Evolutionary conservation across 768 basidiomycete species (phyloP).

Genomic region (Heimioporus sp.): DNA sequence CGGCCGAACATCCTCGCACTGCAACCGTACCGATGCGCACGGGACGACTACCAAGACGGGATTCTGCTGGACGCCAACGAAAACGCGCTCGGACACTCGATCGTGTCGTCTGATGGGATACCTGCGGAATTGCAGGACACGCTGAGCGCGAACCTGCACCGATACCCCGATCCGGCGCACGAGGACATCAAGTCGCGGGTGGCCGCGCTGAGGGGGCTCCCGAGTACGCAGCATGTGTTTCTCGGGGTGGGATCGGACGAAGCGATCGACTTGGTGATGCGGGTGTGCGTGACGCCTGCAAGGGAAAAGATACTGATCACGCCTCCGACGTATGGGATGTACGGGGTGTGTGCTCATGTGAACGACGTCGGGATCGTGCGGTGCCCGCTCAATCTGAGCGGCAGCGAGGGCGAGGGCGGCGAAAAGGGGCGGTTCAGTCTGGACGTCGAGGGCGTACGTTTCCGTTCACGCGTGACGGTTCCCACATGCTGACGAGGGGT

Average conservation of each 20-base stretch:
- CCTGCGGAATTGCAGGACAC: conserved; percentile 37
- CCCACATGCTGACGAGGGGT: background rate
- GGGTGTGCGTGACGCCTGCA: conserved; percentile 79
- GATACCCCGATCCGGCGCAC: conserved; percentile 94
- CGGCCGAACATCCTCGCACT: conserved; percentile 93
- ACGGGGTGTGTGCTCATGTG: conserved; percentile 89
- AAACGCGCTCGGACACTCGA: conserved; percentile 88
- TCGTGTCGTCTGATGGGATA: conserved; percentile 39
- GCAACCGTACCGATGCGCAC: conserved; percentile 91
- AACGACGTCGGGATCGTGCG: conserved; percentile 88
- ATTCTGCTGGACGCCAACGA: conserved; percentile 98
- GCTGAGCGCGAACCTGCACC: conserved; percentile 61
- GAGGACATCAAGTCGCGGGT: conserved; percentile 74
- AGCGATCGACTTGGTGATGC: conserved; percentile 90
- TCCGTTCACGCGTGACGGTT: too few species aligned
- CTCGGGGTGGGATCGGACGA: conserved; percentile 98
- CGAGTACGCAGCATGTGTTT: conserved; percentile 69
- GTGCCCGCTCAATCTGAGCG: conserved; percentile 64
- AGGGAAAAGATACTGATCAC: conserved; percentile 83
- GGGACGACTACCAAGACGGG: conserved; percentile 91
- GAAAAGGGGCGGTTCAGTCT: conserved; percentile 71
- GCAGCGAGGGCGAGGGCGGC: conserved; percentile 68
- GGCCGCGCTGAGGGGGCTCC: conserved; percentile 67
- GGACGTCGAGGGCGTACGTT: conserved; percentile 69
- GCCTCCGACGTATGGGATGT: conserved; percentile 99